Base-by-base conservation (phyloP, 139 green algal species). In the Volvox reticuliferus region DNA sequence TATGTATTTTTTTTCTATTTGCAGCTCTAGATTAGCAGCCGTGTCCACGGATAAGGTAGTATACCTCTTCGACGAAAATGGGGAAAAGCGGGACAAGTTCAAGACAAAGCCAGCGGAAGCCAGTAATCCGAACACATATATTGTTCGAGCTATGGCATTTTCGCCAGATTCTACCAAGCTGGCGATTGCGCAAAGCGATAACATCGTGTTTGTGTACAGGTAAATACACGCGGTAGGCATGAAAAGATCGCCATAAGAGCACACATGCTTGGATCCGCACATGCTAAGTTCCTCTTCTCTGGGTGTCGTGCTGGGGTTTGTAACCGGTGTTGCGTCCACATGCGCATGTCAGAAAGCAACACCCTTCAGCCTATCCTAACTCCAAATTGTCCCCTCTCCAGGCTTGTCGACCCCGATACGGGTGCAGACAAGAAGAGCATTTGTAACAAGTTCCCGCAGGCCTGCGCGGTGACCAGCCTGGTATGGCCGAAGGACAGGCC, bases 161-260 rank as follows among this genome's bases (percentile, higher is more conserved):
- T 97, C 95, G 1, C 95, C 97, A 6, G 97, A 99, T 88, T 96
- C 91, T 62, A 96, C 95, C 9, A 96, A 96, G 94, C 95, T 99
- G 36, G 96, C 96, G 6, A 91, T 99, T 32, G 97, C 96, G 24
- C 97, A 99, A 90, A 98, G 96, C 88, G 97, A 99, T 93, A 97
- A 96, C 89, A 98, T 98, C 35, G 96, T 98, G 24, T 99, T 98
- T 87, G 91, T 99, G 22, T 99, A 99, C 94, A 96, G 95, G 94
- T 98, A 81, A 24, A 73, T 55, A 75, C 67, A 75, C 9, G 67
- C 67, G 22, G 14, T 28, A 12, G 22, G 22, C 67, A 75, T 75
- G 67, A 26, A 75, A 28, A 55, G 5, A 55, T 5, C 44, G 44
- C 9, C 44, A 55, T 55, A 9, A 55, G 9, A 55, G 44, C 44